A percentile compares a stretch with the other conserved stretches of the same genome.
Evolutionary conservation across 139 green algal species (phyloP).

Genomic region (Tetraselmis striata): DNA sequence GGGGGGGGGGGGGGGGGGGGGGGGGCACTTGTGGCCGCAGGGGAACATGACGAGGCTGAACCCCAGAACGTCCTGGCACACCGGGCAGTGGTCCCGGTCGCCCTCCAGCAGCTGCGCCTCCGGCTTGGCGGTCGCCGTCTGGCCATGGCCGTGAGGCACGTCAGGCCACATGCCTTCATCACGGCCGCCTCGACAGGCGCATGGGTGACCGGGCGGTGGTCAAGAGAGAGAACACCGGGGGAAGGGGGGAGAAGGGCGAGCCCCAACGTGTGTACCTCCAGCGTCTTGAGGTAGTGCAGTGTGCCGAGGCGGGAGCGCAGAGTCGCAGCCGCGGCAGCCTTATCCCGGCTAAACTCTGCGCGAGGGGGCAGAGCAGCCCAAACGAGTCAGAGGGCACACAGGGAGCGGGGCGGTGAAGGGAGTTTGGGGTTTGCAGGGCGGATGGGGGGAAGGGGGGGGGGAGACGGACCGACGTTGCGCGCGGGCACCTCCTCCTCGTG

Average conservation of each 20-base stretch:
- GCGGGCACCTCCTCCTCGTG: conserved; percentile 40
- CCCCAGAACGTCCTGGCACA: conserved; percentile 4
- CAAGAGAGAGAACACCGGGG: no score
- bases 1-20: no score
- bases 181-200: no score
- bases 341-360: not conserved
- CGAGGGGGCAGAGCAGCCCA: not conserved
- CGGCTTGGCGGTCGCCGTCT: not conserved
- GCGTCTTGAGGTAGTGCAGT: not conserved
- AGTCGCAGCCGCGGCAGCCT: not conserved
- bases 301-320: not conserved
- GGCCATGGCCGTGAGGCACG: no score
- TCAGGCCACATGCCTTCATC: no score
- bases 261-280: no score
- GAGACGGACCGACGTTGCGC: conserved; percentile 24
- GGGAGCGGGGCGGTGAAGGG: no score
- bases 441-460: no score
- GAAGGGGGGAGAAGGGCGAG: no score
- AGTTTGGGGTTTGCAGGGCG: no score
- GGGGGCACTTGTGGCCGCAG: conserved; percentile 1
- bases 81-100: not conserved
- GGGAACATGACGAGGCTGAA: not conserved
- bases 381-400: no score
- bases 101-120: not conserved
- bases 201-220: no score